Conservation (phyloP, 306 rosid species). For the Gynostemma pentaphyllum region DNA sequence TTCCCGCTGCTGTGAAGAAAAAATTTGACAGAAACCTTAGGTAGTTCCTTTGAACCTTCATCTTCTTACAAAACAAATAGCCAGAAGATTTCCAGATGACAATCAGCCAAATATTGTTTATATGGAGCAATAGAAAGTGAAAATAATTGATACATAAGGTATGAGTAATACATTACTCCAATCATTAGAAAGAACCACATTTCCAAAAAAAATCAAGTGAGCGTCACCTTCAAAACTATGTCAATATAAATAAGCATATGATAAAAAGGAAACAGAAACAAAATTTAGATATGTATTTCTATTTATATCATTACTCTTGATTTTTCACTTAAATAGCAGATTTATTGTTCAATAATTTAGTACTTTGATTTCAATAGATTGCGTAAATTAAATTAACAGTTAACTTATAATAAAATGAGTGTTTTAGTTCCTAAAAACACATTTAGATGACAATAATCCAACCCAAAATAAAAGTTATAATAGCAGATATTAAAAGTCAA, state of each 20-base stretch:
- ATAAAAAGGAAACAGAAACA: too few relatives aligned
- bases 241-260: neutral
- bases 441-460: too few relatives aligned
- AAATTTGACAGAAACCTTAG: conserved; percentile 50
- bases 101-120: neutral
- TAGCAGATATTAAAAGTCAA: too few relatives aligned
- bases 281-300: too few relatives aligned
- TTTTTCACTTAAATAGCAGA: too few relatives aligned
- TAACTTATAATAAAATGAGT: too few relatives aligned
- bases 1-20: conserved; percentile 68
- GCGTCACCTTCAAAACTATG: neutral
- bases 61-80: conserved; percentile 27
- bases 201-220: neutral
- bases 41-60: conserved; percentile 27
- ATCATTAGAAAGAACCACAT: neutral
- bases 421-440: too few relatives aligned
- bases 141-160: neutral
- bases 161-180: neutral
- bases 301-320: too few relatives aligned
- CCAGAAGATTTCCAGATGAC: neutral
- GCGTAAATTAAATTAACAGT: too few relatives aligned
- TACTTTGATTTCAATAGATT: too few relatives aligned
- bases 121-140: neutral
- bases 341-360: too few relatives aligned
- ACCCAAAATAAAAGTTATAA: too few relatives aligned